phyloP scores from a whole-genome alignment of 139 green algal species.

The Deuterostichococcus epilithicus region DNA sequence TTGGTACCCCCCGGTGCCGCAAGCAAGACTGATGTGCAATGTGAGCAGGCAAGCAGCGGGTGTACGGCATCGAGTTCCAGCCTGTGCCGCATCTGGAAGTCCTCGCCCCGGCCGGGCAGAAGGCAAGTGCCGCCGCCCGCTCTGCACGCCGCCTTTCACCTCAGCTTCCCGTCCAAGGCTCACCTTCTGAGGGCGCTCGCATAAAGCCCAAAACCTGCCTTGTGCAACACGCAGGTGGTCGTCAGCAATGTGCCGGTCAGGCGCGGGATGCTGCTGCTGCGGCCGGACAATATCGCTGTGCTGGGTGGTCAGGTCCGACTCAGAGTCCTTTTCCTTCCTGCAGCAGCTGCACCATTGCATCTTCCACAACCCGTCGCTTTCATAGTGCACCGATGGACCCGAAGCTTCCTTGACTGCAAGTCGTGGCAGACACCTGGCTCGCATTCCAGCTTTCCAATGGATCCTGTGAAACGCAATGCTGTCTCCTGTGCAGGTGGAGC shows the following conservation, averaged over 20 bases:
- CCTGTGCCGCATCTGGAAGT: slow-evolving; percentile 17
- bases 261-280: slow-evolving; percentile 62
- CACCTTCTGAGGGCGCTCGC: background rate
- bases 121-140: background rate
- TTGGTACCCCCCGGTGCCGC: too few relatives aligned
- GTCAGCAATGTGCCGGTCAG: slow-evolving; percentile 41
- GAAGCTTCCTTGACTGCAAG: too few relatives aligned
- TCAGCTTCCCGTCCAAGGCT: too few relatives aligned
- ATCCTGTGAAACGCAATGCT: background rate
- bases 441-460: too few relatives aligned
- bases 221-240: slow-evolving; percentile 42
- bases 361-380: too few relatives aligned
- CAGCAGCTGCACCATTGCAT: too few relatives aligned
- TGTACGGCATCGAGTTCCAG: slow-evolving; percentile 46
- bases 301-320: slow-evolving; percentile 63
- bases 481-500: background rate
- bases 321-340: too few relatives aligned
- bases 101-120: slow-evolving; percentile 21
- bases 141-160: background rate
- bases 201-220: background rate
- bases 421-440: too few relatives aligned
- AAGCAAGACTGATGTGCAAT: background rate
- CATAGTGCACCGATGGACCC: too few relatives aligned
- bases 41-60: slow-evolving; percentile 33
- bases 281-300: slow-evolving; percentile 47